phyloP scores from a whole-genome alignment of 2,329 filamentous ascomycete species.

The Sphaerulina populicola region DNA sequence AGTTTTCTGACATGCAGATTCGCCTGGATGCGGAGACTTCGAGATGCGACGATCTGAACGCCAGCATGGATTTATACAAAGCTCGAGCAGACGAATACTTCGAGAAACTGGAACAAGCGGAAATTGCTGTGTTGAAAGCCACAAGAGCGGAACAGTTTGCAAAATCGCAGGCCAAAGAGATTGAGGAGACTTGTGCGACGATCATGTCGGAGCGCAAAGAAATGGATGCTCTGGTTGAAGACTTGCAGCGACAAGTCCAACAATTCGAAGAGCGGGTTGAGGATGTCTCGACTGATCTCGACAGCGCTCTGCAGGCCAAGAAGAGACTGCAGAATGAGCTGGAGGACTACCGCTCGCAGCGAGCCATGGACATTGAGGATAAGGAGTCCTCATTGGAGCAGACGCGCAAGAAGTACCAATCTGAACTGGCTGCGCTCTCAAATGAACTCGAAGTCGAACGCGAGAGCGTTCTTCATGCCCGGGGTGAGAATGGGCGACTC shows the following conservation, averaged over 20 bases:
- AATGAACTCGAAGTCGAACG: constrained; percentile 90
- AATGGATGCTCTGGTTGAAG: constrained; percentile 79
- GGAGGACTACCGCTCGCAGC: constrained; percentile 90
- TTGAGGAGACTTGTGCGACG: constrained; percentile 80
- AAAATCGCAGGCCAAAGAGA: constrained; percentile 77
- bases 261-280: constrained; percentile 84
- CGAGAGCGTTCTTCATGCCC: constrained; percentile 75
- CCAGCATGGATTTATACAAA: constrained; percentile 84
- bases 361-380: constrained; percentile 93
- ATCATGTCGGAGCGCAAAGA: constrained; percentile 89
- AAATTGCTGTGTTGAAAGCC: constrained; percentile 90
- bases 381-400: constrained; percentile 95
- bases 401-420: constrained; percentile 93
- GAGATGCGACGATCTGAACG: constrained; percentile 71
- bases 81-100: constrained; percentile 91
- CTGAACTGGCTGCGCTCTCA: constrained; percentile 78
- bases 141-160: constrained; percentile 89
- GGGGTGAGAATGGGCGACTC: constrained; percentile 75
- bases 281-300: constrained; percentile 81
- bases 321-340: constrained; percentile 93
- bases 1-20: constrained; percentile 90
- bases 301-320: constrained; percentile 77
- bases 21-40: constrained; percentile 82
- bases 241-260: constrained; percentile 82
- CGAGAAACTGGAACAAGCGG: constrained; percentile 90